phyloP scores from a whole-genome alignment of 2,329 filamentous ascomycete species.

The Nigrospora oryzae region DNA sequence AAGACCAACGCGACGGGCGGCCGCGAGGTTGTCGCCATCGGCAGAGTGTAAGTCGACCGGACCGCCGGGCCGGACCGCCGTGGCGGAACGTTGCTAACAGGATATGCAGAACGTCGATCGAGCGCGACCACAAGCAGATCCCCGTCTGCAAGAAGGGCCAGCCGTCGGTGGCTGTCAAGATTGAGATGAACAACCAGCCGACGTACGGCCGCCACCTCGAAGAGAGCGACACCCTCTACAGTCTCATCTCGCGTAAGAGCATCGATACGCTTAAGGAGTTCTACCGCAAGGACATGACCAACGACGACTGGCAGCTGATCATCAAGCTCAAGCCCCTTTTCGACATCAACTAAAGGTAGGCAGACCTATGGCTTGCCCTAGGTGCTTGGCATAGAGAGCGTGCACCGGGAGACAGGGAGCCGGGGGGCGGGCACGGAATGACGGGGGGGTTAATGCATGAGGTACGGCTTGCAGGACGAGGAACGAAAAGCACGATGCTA shows the following conservation, averaged over 20 bases:
- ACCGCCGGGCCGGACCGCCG: too few species aligned
- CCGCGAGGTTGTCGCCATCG: slow-evolving; percentile 78
- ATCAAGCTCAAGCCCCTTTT: slow-evolving; percentile 93
- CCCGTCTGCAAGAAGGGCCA: slow-evolving; percentile 89
- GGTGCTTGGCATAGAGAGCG: background rate
- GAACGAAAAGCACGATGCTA: background rate
- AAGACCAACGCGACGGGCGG: slow-evolving; percentile 71
- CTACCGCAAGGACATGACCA: slow-evolving; percentile 51
- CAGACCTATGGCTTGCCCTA: background rate
- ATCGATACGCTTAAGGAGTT: slow-evolving; percentile 97
- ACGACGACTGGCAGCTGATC: slow-evolving; percentile 91
- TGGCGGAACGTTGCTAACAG: background rate
- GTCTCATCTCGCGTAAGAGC: slow-evolving; percentile 73
- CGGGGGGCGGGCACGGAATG: too few species aligned
- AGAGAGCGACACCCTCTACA: slow-evolving; percentile 83
- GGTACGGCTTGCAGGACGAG: background rate
- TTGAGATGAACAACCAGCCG: slow-evolving; percentile 87
- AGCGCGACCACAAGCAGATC: slow-evolving; percentile 95
- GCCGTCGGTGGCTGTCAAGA: slow-evolving; percentile 96
- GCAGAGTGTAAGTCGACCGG: slow-evolving; percentile 74
- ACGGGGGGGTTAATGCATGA: too few species aligned
- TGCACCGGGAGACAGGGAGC: background rate
- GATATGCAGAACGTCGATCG: slow-evolving; percentile 76
- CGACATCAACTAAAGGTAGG: slow-evolving; percentile 59
- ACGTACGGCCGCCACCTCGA: slow-evolving; percentile 92